Percentiles rank a stretch among this genome's conserved stretches.
phyloP scores from a whole-genome alignment of 345 rosid species.

The Eucalyptus marginata region DNA sequence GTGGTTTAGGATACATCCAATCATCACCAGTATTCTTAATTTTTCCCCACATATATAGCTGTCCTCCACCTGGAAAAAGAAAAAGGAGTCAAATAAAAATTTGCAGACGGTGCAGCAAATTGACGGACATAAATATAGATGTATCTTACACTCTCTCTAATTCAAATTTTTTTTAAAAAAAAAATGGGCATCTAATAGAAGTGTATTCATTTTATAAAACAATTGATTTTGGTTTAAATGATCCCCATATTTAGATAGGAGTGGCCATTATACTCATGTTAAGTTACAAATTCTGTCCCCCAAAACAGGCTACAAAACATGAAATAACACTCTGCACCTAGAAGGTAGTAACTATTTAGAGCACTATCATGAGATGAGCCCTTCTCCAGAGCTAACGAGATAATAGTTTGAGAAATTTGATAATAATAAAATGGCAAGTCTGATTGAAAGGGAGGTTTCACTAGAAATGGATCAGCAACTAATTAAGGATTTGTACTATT shows the following conservation, averaged over 20 bases:
- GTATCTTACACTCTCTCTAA: neutral
- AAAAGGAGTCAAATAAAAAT: neutral
- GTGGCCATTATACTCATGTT: neutral
- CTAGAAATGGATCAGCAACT: neutral
- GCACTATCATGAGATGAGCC: neutral
- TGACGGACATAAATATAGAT: neutral
- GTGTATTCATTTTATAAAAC: neutral
- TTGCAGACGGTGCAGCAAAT: neutral
- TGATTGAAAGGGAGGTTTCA: neutral
- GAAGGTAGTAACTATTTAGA: neutral
- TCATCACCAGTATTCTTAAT: slow-evolving; percentile 84
- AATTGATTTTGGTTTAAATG: neutral
- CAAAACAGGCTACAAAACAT: neutral
- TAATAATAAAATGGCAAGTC: neutral
- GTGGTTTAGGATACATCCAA: slow-evolving; percentile 99
- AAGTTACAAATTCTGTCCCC: neutral
- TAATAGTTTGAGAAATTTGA: neutral
- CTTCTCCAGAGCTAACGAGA: neutral
- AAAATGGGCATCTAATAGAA: neutral
- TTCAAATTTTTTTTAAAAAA: neutral
- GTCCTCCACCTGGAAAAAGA: slow-evolving; percentile 74
- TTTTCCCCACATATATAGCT: slow-evolving; percentile 99
- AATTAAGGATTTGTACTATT: neutral
- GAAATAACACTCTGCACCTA: neutral
- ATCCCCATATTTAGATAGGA: neutral